Evolutionary conservation across 1,284 basidiomycete genomes (phyloP), one percentile per base, ranked within the genome.

Genomic region (Tilletia indica): DNA sequence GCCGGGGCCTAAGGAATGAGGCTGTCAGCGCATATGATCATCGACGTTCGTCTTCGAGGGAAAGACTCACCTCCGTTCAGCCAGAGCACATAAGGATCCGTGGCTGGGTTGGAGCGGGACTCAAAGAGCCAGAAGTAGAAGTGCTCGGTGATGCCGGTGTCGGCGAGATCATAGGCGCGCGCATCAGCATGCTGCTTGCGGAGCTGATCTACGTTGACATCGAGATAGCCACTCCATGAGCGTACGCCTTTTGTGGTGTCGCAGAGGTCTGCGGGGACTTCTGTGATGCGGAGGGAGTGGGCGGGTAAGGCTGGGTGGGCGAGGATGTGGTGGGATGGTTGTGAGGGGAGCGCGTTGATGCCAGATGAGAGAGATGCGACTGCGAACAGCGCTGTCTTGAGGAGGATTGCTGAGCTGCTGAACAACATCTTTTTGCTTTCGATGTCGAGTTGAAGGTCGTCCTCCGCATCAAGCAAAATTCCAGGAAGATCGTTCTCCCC

Each of bases 81-180:
- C 82, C 82, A 84, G 16, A 84, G 77, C 9, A 81, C 77, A 3
- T 79, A 74, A 2, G 82, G 82, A 49, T 84, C 82, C 9, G 68
- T 77, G 31, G 71, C 73, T 39, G 80, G 78, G 39, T 82, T 73
- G 68, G 76, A 76, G 39, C 82, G 77, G 31, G 78, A 80, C 69
- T 81, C 80, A 51, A 84, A 84, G 0, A 79, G 80, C 82, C 82
- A 83, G 71, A 84, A 84, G 76, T 83, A 84, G 48, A 84, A 84
- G 72, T 84, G 82, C 70, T 84, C 82, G 47, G 80, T 74, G 39
- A 78, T 74, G 5, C 81, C 82, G 11, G 38, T n/a, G 56, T 68
- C 68, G 4, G 48, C n/a, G 48, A 54, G 11, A 25, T n/a, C 45
- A 21, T 16, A 38, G 2, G 51, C 38, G 14, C 68, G 48, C 16